These are phyloP conservation scores for Glaciozyma martinii DNA, from an alignment of 768 basidiomycete species.

Conservation along the genomic window DNA sequence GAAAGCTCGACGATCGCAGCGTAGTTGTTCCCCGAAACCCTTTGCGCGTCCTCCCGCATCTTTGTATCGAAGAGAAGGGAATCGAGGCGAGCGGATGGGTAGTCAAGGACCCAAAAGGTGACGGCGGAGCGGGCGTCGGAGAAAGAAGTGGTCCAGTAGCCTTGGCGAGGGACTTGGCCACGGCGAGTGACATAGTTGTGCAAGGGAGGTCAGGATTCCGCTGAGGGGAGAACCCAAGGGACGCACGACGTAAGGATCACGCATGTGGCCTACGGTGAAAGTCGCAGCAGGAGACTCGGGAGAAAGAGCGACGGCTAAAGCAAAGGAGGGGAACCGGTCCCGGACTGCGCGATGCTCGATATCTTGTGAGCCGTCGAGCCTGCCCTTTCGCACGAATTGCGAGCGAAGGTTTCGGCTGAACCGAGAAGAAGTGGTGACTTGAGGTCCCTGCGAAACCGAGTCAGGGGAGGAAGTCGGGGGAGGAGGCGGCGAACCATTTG, in stretches of 20 bases:
- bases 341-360: constrained; percentile 1
- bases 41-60: constrained; percentile 12
- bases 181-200: constrained; percentile 19
- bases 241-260: constrained; percentile 18
- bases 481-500: neutral
- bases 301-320: constrained; percentile 1
- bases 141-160: constrained; percentile 17
- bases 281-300: neutral
- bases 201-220: neutral
- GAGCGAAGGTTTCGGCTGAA: neutral
- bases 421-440: neutral
- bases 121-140: constrained; percentile 7
- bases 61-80: constrained; percentile 20
- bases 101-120: constrained; percentile 15
- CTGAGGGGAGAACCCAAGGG: no score
- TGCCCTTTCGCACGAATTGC: constrained; percentile 10
- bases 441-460: neutral
- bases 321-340: constrained; percentile 17
- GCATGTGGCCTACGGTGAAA: constrained; percentile 21
- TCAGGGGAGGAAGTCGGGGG: neutral
- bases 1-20: constrained; percentile 28
- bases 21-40: constrained; percentile 29
- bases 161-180: constrained; percentile 6
- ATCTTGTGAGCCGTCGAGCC: constrained; percentile 9
- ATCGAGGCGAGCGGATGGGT: constrained; percentile 3